phyloP scores from a whole-genome alignment of 768 basidiomycete genomes.

The Rhizopogon vinicolor region DNA sequence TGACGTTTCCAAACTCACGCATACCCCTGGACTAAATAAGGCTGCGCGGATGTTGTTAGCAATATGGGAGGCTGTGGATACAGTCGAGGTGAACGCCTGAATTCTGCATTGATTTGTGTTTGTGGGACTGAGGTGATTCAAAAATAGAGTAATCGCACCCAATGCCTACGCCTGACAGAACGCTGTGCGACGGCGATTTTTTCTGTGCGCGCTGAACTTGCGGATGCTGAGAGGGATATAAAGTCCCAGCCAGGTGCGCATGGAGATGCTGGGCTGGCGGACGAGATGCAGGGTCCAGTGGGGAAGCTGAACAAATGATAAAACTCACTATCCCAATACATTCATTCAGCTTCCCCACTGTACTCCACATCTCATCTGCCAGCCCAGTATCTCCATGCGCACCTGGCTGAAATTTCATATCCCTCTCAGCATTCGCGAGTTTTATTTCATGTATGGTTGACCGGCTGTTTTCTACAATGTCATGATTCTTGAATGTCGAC shows the following conservation, averaged over 20 bases:
- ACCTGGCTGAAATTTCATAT: background rate
- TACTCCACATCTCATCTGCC: conserved; percentile 42
- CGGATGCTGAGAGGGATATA: conserved; percentile 41
- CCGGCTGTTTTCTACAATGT: too few relatives aligned
- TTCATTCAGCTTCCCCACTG: conserved; percentile 39
- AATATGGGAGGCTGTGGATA: conserved; percentile 63
- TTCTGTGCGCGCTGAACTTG: conserved; percentile 58
- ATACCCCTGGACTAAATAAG: conserved; percentile 49
- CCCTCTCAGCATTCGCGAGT: conserved; percentile 40
- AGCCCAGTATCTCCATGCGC: conserved; percentile 25
- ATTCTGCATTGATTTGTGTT: background rate
- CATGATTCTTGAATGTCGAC: too few relatives aligned
- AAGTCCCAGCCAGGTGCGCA: too few relatives aligned
- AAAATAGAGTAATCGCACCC: conserved; percentile 55
- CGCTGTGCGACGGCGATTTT: conserved; percentile 66
- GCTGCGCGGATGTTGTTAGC: conserved; percentile 49
- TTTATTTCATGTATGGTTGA: conserved; percentile 14
- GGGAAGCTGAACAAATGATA: conserved; percentile 31
- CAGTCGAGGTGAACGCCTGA: conserved; percentile 49
- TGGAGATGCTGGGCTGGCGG: conserved; percentile 30
- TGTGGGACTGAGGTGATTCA: background rate
- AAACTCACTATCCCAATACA: conserved; percentile 43
- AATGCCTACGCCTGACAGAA: conserved; percentile 66
- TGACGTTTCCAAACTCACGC: conserved; percentile 36
- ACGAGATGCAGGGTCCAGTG: conserved; percentile 49